Percentiles rank a stretch among this genome's conserved stretches.
Conservation (phyloP, 192 early-diverging fungal species). For the Linnemannia exigua region DNA sequence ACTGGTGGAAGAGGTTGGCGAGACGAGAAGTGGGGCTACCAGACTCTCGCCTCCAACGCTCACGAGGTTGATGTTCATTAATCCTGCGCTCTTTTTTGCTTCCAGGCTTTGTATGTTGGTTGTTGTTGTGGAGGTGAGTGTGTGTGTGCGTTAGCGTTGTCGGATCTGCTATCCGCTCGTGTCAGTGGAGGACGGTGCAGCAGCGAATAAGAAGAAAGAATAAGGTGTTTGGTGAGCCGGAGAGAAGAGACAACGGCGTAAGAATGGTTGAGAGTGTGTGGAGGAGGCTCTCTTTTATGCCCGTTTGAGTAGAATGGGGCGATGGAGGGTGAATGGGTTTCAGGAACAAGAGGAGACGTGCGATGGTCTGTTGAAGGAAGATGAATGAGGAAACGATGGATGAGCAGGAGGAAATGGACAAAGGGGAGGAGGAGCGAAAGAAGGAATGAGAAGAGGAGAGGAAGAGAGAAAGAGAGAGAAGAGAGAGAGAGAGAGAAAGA, state of each 20-base stretch:
- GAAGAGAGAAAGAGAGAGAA: not conserved
- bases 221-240: not conserved
- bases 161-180: not conserved
- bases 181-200: not conserved
- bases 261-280: not conserved
- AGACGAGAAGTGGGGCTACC: slow-evolving; percentile 9
- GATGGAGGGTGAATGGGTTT: not conserved
- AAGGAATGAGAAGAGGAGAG: not conserved
- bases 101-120: too few species aligned
- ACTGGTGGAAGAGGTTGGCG: not conserved
- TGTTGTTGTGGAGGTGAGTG: not conserved
- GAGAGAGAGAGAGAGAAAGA: not conserved
- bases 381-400: slow-evolving; percentile 1
- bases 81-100: not conserved
- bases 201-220: not conserved
- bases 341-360: not conserved
- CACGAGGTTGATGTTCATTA: slow-evolving; percentile 13
- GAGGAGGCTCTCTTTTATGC: not conserved
- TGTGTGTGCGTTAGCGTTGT: not conserved
- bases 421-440: not conserved
- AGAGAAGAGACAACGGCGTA: not conserved
- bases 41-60: slow-evolving; percentile 10
- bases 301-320: not conserved
- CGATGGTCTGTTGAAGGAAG: too few species aligned
- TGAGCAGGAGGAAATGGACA: not conserved